Evolutionary conservation across 768 basidiomycete genomes (phyloP).

Genomic region (Auricularia auricula-judae): DNA sequence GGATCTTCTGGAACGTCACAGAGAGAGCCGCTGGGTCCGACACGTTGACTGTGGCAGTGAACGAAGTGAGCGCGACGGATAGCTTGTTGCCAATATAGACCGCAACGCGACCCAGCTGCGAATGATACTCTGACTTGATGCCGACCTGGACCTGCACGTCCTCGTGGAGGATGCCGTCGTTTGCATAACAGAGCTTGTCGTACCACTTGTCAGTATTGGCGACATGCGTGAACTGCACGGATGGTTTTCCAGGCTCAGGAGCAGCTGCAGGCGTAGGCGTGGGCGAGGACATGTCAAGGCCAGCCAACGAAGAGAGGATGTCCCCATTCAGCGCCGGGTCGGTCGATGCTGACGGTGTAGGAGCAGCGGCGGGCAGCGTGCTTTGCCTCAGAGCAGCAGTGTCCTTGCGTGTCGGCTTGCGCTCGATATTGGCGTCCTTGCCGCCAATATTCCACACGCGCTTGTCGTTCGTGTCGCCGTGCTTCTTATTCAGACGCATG

Average conservation of each 20-base stretch:
- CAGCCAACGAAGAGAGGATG: constrained; percentile 65
- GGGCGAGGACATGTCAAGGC: constrained; percentile 55
- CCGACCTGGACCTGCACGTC: constrained; percentile 94
- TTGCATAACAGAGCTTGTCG: constrained; percentile 63
- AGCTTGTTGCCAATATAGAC: constrained; percentile 96
- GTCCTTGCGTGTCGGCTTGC: constrained; percentile 38
- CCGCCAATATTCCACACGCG: constrained; percentile 92
- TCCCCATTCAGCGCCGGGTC: constrained; percentile 30
- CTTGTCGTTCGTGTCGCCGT: constrained; percentile 89
- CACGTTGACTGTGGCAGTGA: constrained; percentile 73
- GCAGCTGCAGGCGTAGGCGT: constrained; percentile 10
- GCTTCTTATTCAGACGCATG: constrained; percentile 78
- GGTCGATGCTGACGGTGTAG: constrained; percentile 22
- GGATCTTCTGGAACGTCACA: constrained; percentile 83
- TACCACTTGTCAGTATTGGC: constrained; percentile 85
- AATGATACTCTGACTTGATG: constrained; percentile 92
- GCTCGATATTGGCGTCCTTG: constrained; percentile 81
- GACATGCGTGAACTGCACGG: constrained; percentile 29
- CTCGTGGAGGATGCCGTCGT: constrained; percentile 90
- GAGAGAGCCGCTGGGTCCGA: constrained; percentile 66
- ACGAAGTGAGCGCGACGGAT: constrained; percentile 76
- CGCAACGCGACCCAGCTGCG: constrained; percentile 86
- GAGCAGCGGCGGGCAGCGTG: constrained; percentile 15
- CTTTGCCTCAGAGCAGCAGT: constrained; percentile 27
- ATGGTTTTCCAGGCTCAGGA: constrained; percentile 21